phyloP scores from a whole-genome alignment of 805 yeast genomes.

The Zygotorulaspora chibaensis region DNA sequence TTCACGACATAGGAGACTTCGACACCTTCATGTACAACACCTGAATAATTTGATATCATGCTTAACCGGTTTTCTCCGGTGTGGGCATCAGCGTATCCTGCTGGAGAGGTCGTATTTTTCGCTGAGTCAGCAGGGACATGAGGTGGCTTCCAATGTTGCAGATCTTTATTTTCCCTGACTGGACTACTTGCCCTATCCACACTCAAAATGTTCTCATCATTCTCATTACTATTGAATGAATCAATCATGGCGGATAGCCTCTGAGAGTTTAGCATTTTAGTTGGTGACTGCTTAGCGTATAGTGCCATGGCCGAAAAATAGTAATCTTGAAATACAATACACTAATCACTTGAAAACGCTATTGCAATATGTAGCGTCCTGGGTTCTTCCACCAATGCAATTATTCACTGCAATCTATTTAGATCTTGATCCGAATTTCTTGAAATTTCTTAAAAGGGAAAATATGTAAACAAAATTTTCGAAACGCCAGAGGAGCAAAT shows the following conservation, averaged over 20 bases:
- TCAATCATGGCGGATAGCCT: conserved; percentile 32
- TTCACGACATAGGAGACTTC: conserved; percentile 30
- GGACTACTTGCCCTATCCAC: conserved; percentile 1
- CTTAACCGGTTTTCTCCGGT: conserved; percentile 18
- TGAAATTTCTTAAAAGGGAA: conserved; percentile 9
- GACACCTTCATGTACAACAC: conserved; percentile 33
- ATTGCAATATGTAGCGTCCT: no score
- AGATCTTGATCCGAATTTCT: conserved; percentile 2
- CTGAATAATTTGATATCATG: conserved; percentile 32
- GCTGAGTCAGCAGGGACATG: conserved; percentile 3
- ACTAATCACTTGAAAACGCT: background rate
- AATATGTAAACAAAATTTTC: conserved; percentile 6
- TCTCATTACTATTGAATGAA: conserved; percentile 18
- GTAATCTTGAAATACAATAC: background rate
- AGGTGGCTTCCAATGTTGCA: conserved; percentile 4
- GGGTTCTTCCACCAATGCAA: no score
- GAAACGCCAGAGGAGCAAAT: no score
- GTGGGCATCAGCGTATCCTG: conserved; percentile 10
- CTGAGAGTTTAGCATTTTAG: conserved; percentile 22
- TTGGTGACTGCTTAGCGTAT: conserved; percentile 11
- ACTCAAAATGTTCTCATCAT: conserved; percentile 12
- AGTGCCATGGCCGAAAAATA: background rate
- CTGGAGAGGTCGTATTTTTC: conserved; percentile 12
- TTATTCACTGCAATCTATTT: background rate
- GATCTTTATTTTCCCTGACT: background rate